These are phyloP conservation scores for Striga asiatica DNA, from an alignment of 257 asterid genomes.

Conservation along the genomic window DNA sequence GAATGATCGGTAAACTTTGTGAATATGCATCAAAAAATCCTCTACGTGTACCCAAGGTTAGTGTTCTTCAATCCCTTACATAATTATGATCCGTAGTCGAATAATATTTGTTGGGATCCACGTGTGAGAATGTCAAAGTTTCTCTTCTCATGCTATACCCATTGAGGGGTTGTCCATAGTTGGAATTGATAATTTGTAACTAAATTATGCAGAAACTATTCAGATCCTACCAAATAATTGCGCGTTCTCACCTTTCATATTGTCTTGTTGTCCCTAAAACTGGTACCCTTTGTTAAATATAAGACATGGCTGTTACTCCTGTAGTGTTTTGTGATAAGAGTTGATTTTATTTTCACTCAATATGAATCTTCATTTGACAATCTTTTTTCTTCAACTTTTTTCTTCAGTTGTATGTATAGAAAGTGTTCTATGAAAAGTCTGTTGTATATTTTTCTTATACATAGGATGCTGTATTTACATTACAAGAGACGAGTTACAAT, in stretches of 20 bases:
- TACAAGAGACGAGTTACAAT: too few relatives aligned
- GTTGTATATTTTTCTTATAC: too few relatives aligned
- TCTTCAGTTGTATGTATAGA: not conserved
- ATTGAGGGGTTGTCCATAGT: not conserved
- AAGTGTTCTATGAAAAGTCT: too few relatives aligned
- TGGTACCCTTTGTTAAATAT: too few relatives aligned
- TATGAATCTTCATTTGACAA: not conserved
- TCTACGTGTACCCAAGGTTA: conserved; percentile 72
- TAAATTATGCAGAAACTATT: too few relatives aligned
- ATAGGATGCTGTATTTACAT: too few relatives aligned
- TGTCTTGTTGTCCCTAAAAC: too few relatives aligned
- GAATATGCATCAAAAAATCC: conserved; percentile 77
- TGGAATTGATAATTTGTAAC: too few relatives aligned
- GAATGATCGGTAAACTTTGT: conserved; percentile 61
- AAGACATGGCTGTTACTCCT: too few relatives aligned
- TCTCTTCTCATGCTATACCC: not conserved
- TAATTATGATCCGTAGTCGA: not conserved
- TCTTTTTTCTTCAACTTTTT: not conserved
- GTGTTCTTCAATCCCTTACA: conserved; percentile 15
- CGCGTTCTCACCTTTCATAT: too few relatives aligned
- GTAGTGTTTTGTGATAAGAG: too few relatives aligned
- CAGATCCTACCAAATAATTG: too few relatives aligned
- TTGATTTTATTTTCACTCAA: not conserved
- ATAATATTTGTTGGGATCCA: not conserved
- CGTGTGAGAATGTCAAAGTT: not conserved